Base-by-base conservation (phyloP, 768 basidiomycete genomes). In the Krasilnikovozyma curviuscula region DNA sequence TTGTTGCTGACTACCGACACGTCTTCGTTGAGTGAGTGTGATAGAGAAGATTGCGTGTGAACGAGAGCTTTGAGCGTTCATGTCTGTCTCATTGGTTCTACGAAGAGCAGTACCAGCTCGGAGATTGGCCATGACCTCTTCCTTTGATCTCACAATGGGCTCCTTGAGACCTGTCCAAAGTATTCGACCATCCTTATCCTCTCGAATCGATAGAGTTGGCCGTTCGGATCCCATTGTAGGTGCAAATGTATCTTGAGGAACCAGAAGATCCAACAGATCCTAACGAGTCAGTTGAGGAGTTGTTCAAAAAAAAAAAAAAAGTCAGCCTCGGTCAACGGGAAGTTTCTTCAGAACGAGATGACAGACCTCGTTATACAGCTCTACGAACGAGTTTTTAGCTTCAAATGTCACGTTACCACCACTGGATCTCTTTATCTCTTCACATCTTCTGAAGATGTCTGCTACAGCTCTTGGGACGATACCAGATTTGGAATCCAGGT, bases 31-130 rank as follows among this genome's bases (percentile, higher is more conserved):
- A 3, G 78, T 83, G 46, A 98, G 70, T 12, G 85, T 93, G 44
- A 98, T 70, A 32, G 91, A 95, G 67, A 98, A 97, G 65, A 98
- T 97, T 54, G 93, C 93, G 73, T 98, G 93, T 25, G 86, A 93
- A 49, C 93, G 81, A 33, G 91, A 95, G 1, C 83, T 88, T 63
- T 93, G 86, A 23, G 91, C 85, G 63, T 98, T 98, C 91, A 97
- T 95, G 61, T 86, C 84, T 28, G 93, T 98, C 64, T 89, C 84
- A 54, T 91, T 89, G 9, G 93, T 97, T 47, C 89, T 77, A 27
- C 93, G 74, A 35, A 91, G 81, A 14, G 83, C 74, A 7, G 86
- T 81, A 18, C 93, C 93, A 56, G 83, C 78, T 53, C 81, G 79
- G 48, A 98, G 76, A 46, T 88, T 41, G 23, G 27, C 34, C 91